These are phyloP conservation scores for Rhodotorula sp. DNA, from an alignment of 1,284 basidiomycete genomes.

Conservation along the genomic window DNA sequence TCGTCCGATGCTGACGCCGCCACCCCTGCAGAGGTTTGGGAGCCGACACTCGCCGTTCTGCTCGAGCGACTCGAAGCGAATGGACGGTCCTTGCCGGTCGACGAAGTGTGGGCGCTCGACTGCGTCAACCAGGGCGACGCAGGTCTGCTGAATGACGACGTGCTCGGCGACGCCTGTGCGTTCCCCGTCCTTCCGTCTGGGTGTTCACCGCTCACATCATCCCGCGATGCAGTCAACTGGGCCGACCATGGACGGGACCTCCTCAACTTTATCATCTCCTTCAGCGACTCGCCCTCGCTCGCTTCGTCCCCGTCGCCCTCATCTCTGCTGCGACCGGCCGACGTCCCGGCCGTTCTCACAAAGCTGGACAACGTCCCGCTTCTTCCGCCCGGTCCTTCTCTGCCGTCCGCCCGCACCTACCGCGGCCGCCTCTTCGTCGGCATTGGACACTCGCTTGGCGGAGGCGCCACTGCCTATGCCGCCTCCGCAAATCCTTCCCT, in stretches of 20 bases:
- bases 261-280: slow-evolving; percentile 66
- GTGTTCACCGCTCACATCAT: too few species aligned
- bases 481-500: slow-evolving; percentile 62
- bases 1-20: not conserved
- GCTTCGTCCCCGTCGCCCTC: not conserved
- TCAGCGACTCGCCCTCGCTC: slow-evolving; percentile 52
- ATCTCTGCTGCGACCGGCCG: not conserved
- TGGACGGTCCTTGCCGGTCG: slow-evolving; percentile 52
- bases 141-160: slow-evolving; percentile 63
- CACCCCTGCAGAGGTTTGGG: slow-evolving; percentile 61
- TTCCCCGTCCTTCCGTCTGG: not conserved
- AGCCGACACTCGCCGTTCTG: slow-evolving; percentile 61
- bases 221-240: slow-evolving; percentile 62
- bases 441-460: slow-evolving; percentile 81
- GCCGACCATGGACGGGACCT: slow-evolving; percentile 69
- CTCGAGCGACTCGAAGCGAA: slow-evolving; percentile 40
- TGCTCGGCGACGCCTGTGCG: slow-evolving; percentile 62
- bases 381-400: slow-evolving; percentile 1
- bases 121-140: slow-evolving; percentile 75
- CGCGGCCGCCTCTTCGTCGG: slow-evolving; percentile 56
- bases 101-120: slow-evolving; percentile 80
- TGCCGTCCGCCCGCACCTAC: slow-evolving; percentile 47
- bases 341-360: slow-evolving; percentile 5
- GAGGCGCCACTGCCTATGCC: slow-evolving; percentile 53
- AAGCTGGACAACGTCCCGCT: slow-evolving; percentile 28